A percentile compares a stretch with the other conserved stretches of the same genome.
Conservation (phyloP, 495 filamentous ascomycete genomes). For the Podospora tetraspora region DNA sequence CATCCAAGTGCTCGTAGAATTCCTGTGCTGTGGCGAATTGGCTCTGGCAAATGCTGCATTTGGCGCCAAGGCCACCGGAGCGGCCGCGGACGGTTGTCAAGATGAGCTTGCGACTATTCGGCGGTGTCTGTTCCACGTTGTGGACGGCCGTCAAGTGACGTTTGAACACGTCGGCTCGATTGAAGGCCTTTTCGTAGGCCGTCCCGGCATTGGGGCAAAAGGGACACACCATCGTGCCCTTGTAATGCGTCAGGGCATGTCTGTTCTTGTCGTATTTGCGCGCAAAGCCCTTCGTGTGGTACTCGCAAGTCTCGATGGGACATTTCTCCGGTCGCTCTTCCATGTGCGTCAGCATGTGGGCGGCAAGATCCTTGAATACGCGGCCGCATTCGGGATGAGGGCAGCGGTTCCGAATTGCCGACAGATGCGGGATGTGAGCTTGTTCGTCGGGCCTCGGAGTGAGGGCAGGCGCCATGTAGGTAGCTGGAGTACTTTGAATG, state of each 20-base stretch:
- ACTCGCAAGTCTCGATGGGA: conserved; percentile 89
- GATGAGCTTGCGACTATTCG: conserved; percentile 76
- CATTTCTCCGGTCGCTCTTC: conserved; percentile 94
- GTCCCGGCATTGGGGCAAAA: conserved; percentile 94
- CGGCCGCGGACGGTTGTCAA: conserved; percentile 22
- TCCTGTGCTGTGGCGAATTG: conserved; percentile 92
- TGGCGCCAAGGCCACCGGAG: conserved; percentile 63
- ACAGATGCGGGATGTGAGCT: conserved; percentile 46
- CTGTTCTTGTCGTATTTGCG: conserved; percentile 98
- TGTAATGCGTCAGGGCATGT: conserved; percentile 98
- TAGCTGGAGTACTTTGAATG: conserved; percentile 18
- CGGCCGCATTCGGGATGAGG: conserved; percentile 80
- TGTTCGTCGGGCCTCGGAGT: conserved; percentile 55
- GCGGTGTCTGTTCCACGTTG: conserved; percentile 89
- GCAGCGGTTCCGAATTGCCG: conserved; percentile 54
- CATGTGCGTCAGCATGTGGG: conserved; percentile 95
- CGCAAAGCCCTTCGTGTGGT: conserved; percentile 92
- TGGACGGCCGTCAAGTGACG: conserved; percentile 92
- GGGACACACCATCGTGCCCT: conserved; percentile 98
- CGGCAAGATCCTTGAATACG: conserved; percentile 90
- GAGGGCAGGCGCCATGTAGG: conserved; percentile 40
- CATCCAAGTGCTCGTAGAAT: conserved; percentile 97
- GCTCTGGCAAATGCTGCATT: conserved; percentile 89
- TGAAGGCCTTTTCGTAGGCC: conserved; percentile 94
- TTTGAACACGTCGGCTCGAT: conserved; percentile 98